Conservation (phyloP, 192 early-diverging fungal species). For the Rhizophlyctis rosea region DNA sequence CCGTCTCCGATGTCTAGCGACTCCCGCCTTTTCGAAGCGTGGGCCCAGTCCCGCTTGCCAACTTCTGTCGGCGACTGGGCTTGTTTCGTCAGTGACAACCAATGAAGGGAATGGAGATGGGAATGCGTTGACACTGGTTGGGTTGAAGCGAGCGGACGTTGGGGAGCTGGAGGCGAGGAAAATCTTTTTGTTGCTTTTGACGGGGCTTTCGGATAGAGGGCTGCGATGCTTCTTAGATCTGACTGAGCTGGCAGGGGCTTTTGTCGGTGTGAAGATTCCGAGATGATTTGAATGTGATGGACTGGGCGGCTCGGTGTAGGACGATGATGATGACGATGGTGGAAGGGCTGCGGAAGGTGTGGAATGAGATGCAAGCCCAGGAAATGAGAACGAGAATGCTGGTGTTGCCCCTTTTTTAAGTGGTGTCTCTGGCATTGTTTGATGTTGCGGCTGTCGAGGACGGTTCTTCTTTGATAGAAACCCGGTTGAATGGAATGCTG, state of each 20-base stretch:
- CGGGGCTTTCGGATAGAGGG: conserved; percentile 32
- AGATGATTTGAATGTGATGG: conserved; percentile 12
- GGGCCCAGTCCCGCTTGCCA: no score
- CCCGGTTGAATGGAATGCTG: conserved; percentile 43
- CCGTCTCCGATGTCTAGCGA: no score
- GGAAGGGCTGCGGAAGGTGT: neutral
- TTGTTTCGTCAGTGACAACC: no score
- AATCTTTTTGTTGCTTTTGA: conserved; percentile 31
- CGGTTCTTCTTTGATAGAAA: conserved; percentile 34
- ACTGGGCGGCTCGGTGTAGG: no score
- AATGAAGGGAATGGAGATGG: no score
- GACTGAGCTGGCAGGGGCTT: conserved; percentile 5
- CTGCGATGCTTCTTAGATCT: conserved; percentile 23
- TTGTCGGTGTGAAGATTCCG: conserved; percentile 8
- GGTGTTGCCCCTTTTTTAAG: conserved; percentile 29
- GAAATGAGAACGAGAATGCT: neutral
- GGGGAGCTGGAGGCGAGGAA: no score
- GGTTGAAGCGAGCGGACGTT: no score
- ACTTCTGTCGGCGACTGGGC: no score
- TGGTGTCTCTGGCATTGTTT: conserved; percentile 41
- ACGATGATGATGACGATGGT: conserved; percentile 1
- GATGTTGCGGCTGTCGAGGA: conserved; percentile 11
- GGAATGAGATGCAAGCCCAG: neutral
- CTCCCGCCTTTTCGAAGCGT: no score
- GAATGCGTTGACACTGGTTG: no score